Evolutionary conservation across 305 asterid species (phyloP).

Genomic region (Galium porrigens): DNA sequence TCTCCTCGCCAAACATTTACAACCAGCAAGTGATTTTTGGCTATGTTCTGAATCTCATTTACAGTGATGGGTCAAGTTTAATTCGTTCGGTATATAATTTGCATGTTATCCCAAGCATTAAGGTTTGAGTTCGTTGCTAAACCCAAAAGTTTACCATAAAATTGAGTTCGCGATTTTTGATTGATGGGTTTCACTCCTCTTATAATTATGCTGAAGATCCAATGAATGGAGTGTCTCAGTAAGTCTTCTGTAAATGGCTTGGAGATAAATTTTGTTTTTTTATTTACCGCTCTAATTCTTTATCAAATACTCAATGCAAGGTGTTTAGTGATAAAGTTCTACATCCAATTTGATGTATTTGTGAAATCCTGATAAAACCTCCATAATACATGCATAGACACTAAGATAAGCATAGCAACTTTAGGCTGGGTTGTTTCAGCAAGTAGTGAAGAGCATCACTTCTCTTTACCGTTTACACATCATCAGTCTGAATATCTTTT

Average conservation of each 20-base stretch:
- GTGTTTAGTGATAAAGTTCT: not conserved
- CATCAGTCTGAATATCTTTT: not conserved
- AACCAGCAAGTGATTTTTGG: not conserved
- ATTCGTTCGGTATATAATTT: not conserved
- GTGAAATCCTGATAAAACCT: not conserved
- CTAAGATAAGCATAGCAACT: not conserved
- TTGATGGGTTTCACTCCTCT: not conserved
- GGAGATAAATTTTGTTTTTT: not conserved
- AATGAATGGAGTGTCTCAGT: conserved; percentile 78
- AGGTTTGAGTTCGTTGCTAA: not conserved
- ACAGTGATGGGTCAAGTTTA: no score
- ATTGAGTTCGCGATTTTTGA: not conserved
- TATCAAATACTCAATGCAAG: not conserved
- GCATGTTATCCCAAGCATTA: not conserved
- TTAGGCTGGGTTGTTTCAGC: not conserved
- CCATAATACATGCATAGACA: not conserved
- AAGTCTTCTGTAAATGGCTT: conserved; percentile 16
- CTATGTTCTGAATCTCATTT: not conserved
- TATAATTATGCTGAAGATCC: conserved; percentile 34
- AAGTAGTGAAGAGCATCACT: not conserved
- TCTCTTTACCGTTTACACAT: not conserved
- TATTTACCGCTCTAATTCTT: not conserved
- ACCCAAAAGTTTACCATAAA: not conserved
- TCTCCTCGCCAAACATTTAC: not conserved
- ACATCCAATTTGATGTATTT: not conserved